Evolutionary conservation across 352 stramenopile species (phyloP).

Genomic region (Phytophthora litchii): DNA sequence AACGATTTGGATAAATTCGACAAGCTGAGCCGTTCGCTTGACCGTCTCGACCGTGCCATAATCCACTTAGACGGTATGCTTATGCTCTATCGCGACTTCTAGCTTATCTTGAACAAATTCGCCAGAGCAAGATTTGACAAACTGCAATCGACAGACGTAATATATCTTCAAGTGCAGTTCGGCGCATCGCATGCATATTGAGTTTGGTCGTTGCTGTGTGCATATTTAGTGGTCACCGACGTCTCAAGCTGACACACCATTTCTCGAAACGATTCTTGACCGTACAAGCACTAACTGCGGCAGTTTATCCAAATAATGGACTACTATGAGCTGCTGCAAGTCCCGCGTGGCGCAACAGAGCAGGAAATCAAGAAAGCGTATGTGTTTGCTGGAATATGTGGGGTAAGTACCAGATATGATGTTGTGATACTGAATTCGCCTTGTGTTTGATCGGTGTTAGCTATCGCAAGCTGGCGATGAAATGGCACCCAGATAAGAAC

Average conservation of each 20-base stretch:
- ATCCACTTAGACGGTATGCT: constrained; percentile 89
- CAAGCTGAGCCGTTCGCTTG: constrained; percentile 82
- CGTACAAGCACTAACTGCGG: not conserved
- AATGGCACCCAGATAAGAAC: constrained; percentile 97
- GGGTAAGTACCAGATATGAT: not conserved
- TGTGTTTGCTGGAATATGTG: not conserved
- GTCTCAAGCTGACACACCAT: constrained; percentile 6
- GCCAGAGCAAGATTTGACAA: constrained; percentile 21
- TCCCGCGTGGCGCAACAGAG: constrained; percentile 78
- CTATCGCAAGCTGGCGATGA: constrained; percentile 94
- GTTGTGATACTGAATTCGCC: constrained; percentile 6
- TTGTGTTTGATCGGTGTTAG: constrained; percentile 26
- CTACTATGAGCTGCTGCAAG: constrained; percentile 92
- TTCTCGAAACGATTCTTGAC: constrained; percentile 34
- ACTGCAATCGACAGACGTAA: constrained; percentile 30
- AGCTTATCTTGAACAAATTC: constrained; percentile 23
- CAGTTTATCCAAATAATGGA: constrained; percentile 52
- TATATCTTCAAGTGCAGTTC: constrained; percentile 29
- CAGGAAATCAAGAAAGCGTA: constrained; percentile 94
- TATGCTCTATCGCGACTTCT: constrained; percentile 91
- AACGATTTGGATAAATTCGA: constrained; percentile 89
- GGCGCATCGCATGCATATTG: constrained; percentile 6
- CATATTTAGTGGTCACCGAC: constrained; percentile 24
- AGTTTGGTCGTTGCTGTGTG: constrained; percentile 9
- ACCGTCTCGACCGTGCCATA: constrained; percentile 82